Percentiles rank a stretch among this genome's conserved stretches.
phyloP scores from a whole-genome alignment of 78 protist species.

The Chrysochromulina parva region DNA sequence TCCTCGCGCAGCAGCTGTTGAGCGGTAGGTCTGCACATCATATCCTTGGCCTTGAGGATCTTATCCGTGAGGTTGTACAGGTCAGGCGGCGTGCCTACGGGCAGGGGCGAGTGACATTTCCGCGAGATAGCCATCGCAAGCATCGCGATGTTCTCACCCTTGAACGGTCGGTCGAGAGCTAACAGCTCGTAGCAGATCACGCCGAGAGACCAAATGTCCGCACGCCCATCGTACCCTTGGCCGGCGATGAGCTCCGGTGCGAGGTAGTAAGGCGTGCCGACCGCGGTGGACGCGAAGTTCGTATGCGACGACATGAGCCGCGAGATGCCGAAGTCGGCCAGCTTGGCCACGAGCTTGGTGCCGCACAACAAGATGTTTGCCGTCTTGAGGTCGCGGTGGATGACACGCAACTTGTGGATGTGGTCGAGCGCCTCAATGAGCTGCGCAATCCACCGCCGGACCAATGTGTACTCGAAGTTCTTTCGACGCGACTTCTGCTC shows the following conservation, averaged over 20 bases:
- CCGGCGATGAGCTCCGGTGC: conserved; percentile 57
- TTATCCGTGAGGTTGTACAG: no score
- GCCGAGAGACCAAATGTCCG: not conserved
- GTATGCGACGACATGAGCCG: not conserved
- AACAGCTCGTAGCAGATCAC: not conserved
- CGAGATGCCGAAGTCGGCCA: conserved; percentile 33
- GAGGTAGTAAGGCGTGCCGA: conserved; percentile 72
- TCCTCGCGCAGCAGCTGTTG: no score
- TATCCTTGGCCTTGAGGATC: no score
- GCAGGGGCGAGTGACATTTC: no score
- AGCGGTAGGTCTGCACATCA: no score
- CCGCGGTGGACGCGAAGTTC: conserved; percentile 44
- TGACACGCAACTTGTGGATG: not conserved
- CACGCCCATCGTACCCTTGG: conserved; percentile 26
- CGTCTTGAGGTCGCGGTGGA: conserved; percentile 21
- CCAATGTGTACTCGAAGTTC: not conserved
- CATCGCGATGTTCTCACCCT: not conserved
- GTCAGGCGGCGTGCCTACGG: no score
- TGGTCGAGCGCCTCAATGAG: not conserved
- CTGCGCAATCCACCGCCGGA: not conserved
- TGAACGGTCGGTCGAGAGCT: not conserved
- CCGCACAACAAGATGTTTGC: not conserved
- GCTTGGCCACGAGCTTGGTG: not conserved
- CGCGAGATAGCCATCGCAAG: not conserved
- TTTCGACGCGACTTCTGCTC: not conserved